Conservation (phyloP, 768 basidiomycete genomes). For the Kwoniella mangroviensis region DNA sequence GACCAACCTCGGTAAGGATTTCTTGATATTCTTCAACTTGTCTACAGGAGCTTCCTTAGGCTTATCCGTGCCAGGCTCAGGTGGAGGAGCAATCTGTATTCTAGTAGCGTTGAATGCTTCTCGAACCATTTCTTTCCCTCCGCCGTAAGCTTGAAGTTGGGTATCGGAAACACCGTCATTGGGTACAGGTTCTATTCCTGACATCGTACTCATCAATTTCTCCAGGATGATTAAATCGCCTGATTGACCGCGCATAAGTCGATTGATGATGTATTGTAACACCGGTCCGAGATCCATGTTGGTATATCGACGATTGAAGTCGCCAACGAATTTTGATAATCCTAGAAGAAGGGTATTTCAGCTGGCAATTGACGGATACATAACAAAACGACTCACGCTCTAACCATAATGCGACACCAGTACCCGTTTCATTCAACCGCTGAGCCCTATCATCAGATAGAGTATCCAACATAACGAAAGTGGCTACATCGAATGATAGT, state of each 20-base stretch:
- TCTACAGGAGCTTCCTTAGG: slow-evolving; percentile 48
- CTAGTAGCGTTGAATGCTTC: slow-evolving; percentile 66
- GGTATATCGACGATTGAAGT: slow-evolving; percentile 80
- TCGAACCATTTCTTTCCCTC: slow-evolving; percentile 81
- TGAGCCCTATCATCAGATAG: slow-evolving; percentile 66
- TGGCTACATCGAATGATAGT: slow-evolving; percentile 91
- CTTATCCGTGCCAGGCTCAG: slow-evolving; percentile 32
- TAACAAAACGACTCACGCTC: slow-evolving; percentile 35
- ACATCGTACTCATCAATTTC: slow-evolving; percentile 93
- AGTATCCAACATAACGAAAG: slow-evolving; percentile 83
- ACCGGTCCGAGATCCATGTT: slow-evolving; percentile 80
- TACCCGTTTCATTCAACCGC: slow-evolving; percentile 38
- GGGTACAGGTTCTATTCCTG: slow-evolving; percentile 87
- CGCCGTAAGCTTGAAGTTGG: slow-evolving; percentile 87
- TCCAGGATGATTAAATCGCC: slow-evolving; percentile 81
- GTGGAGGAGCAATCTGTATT: slow-evolving; percentile 41
- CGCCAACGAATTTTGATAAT: slow-evolving; percentile 89
- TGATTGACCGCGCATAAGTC: slow-evolving; percentile 78
- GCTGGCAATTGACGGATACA: not conserved
- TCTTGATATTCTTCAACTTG: slow-evolving; percentile 51
- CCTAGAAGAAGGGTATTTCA: slow-evolving; percentile 62
- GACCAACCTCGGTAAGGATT: slow-evolving; percentile 52
- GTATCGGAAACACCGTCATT: slow-evolving; percentile 76
- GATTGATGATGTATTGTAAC: slow-evolving; percentile 87
- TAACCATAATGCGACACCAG: slow-evolving; percentile 43